Conservation (phyloP, 805 yeast species). For the Kuraishia borneana region DNA sequence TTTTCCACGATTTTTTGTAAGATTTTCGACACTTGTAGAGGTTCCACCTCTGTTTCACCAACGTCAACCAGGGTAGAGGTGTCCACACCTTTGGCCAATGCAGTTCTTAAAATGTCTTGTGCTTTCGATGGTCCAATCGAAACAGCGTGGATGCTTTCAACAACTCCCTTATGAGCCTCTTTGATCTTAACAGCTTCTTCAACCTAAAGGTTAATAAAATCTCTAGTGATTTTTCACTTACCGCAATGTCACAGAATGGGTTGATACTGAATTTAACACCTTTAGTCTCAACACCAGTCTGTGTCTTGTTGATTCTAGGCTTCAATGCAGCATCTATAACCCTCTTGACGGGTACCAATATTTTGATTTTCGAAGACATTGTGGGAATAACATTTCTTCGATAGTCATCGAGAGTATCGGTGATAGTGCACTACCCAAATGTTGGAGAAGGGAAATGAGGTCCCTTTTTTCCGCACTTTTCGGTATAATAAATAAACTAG, state of each 20-base stretch:
- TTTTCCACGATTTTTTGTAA: constrained; percentile 62
- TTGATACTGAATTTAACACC: constrained; percentile 90
- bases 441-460: not conserved
- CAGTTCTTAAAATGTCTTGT: constrained; percentile 79
- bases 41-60: constrained; percentile 64
- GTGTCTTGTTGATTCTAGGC: constrained; percentile 83
- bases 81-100: constrained; percentile 93
- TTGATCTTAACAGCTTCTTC: constrained; percentile 85
- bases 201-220: constrained; percentile 17
- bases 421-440: not conserved
- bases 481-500: no score
- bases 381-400: not conserved
- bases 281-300: constrained; percentile 74
- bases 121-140: constrained; percentile 82
- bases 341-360: constrained; percentile 89
- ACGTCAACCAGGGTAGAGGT: constrained; percentile 72
- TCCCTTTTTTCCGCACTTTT: no score
- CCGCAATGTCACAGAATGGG: constrained; percentile 96
- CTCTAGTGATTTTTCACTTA: constrained; percentile 4
- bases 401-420: not conserved
- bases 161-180: constrained; percentile 52
- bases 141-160: constrained; percentile 81
- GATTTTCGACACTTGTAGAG: constrained; percentile 81
- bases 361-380: constrained; percentile 43
- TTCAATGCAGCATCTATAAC: constrained; percentile 90